Percentiles rank a stretch among this genome's conserved stretches.
Conservation (phyloP, 1,284 basidiomycete genomes). For the Schizophyllum commune region DNA sequence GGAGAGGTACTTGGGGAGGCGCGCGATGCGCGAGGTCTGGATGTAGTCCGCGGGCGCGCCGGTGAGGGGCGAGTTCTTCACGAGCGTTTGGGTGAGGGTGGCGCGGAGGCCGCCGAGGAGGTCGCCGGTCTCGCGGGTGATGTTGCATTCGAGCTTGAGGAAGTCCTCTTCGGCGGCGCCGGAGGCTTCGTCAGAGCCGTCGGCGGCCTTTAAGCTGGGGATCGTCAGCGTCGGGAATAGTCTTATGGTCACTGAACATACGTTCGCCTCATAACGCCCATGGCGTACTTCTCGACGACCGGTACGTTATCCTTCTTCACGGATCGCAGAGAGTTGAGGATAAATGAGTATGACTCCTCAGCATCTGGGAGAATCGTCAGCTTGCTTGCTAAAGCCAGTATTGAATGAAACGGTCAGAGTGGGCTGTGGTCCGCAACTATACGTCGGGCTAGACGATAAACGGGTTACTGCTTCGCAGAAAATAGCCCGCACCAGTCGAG, state of each 20-base stretch:
- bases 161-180: constrained; percentile 66
- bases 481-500: too few species aligned
- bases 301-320: constrained; percentile 24
- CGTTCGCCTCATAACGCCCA: constrained; percentile 77
- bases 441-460: too few species aligned
- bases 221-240: neutral
- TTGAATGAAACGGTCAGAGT: too few species aligned
- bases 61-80: constrained; percentile 79
- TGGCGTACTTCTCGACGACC: constrained; percentile 84
- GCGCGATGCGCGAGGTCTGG: constrained; percentile 77
- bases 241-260: constrained; percentile 31
- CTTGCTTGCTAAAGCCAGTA: too few species aligned
- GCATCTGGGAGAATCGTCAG: constrained; percentile 54
- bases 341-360: constrained; percentile 88
- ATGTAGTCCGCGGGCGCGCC: constrained; percentile 79
- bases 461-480: too few species aligned
- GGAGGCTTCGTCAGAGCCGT: constrained; percentile 74
- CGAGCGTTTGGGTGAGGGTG: constrained; percentile 79
- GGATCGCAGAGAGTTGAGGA: constrained; percentile 73
- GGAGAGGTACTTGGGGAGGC: constrained; percentile 80
- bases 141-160: constrained; percentile 92
- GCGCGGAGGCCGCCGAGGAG: constrained; percentile 89
- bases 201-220: constrained; percentile 65
- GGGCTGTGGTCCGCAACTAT: too few species aligned
- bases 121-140: constrained; percentile 70